Evolutionary conservation across 768 basidiomycete species (phyloP).

Genomic region (Phylloporus arenicola): DNA sequence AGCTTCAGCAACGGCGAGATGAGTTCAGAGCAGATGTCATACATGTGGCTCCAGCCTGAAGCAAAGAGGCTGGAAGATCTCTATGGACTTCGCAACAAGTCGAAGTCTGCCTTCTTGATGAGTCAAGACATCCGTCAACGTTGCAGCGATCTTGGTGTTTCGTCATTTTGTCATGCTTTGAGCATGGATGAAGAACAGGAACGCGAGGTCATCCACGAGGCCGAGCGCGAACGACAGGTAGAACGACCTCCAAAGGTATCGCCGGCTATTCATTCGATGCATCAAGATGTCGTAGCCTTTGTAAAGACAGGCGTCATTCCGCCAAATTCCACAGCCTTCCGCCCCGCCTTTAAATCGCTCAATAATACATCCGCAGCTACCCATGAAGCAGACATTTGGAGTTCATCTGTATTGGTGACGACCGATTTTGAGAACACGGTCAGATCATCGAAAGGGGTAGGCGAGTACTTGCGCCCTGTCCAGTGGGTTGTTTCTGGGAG

Average conservation of each 20-base stretch:
- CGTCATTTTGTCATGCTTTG: slow-evolving; percentile 8
- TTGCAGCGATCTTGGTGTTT: slow-evolving; percentile 25
- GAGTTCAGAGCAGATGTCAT: slow-evolving; percentile 6
- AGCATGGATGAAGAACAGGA: slow-evolving; percentile 43
- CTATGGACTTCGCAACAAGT: slow-evolving; percentile 16
- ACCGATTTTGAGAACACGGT: slow-evolving; percentile 1
- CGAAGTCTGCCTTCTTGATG: slow-evolving; percentile 1
- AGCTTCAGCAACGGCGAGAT: slow-evolving; percentile 9
- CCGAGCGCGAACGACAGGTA: slow-evolving; percentile 35
- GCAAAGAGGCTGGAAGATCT: slow-evolving; percentile 35
- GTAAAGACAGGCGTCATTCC: neutral
- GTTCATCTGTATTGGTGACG: slow-evolving; percentile 2
- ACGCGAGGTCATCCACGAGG: slow-evolving; percentile 39
- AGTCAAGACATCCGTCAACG: slow-evolving; percentile 22
- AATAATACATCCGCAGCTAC: neutral
- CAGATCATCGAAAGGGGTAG: neutral
- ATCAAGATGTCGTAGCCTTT: neutral
- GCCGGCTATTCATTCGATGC: neutral
- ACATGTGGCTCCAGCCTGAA: slow-evolving; percentile 38
- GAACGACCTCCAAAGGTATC: neutral
- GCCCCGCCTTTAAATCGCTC: slow-evolving; percentile 1
- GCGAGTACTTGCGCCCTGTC: slow-evolving; percentile 7
- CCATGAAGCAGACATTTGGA: slow-evolving; percentile 3
- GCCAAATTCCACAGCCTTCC: neutral
- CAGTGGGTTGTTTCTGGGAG: slow-evolving; percentile 4